These are phyloP conservation scores for Saccharomyces pastorianus DNA, from an alignment of 1,139 yeast genomes.

Conservation along the genomic window DNA sequence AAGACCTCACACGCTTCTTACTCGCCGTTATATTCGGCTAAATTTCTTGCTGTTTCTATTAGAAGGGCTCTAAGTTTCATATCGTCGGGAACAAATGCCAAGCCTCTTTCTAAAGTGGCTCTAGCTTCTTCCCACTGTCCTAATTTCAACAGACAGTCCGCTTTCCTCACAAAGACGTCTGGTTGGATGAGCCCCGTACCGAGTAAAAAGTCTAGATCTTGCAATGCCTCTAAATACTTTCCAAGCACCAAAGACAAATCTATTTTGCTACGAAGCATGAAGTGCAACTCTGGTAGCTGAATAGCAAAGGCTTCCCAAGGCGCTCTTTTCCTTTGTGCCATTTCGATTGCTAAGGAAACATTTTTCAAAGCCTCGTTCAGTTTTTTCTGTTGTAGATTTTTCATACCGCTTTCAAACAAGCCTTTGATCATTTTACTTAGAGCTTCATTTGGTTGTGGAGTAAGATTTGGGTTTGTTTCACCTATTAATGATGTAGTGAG, in stretches of 20 bases:
- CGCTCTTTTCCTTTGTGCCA: conserved; percentile 65
- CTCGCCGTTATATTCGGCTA: conserved; percentile 30
- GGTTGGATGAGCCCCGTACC: conserved; percentile 57
- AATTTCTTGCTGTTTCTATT: conserved; percentile 21
- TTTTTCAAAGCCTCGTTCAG: conserved; percentile 66
- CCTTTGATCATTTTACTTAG: conserved; percentile 62
- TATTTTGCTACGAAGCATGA: conserved; percentile 69
- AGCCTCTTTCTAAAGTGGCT: conserved; percentile 70
- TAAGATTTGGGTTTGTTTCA: conserved; percentile 44
- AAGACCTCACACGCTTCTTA: background rate
- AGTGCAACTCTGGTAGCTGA: conserved; percentile 67
- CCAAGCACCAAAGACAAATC: conserved; percentile 68
- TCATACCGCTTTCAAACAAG: conserved; percentile 65
- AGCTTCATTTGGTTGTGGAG: conserved; percentile 54
- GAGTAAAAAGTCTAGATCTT: conserved; percentile 73
- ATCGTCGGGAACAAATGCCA: conserved; percentile 54
- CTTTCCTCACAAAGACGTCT: conserved; percentile 76
- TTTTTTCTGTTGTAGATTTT: conserved; percentile 53
- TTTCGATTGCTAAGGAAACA: conserved; percentile 68
- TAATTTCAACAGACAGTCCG: conserved; percentile 62
- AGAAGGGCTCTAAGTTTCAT: conserved; percentile 34
- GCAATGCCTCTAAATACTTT: conserved; percentile 62
- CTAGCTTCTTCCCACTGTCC: conserved; percentile 68
- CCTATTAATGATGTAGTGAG: conserved; percentile 53
- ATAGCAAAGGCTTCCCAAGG: conserved; percentile 81